Evolutionary conservation across 2,329 filamentous ascomycete genomes (phyloP), one percentile per base, ranked within the genome.

Genomic region (Claviceps quebecensis): DNA sequence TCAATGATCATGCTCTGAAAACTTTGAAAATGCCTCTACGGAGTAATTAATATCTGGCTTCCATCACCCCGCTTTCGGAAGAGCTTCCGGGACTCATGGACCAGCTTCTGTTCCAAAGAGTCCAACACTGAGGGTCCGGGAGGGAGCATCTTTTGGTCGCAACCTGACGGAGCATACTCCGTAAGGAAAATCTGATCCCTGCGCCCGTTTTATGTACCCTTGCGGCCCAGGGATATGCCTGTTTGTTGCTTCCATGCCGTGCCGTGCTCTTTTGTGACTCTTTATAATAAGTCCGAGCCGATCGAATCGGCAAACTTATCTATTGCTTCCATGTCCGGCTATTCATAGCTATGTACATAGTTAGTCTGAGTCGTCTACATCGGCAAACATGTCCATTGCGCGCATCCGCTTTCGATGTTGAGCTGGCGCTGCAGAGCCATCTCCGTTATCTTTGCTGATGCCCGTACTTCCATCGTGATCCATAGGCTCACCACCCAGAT

Each of bases 311-410:
- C 86, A 77, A 93, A 94, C 5, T 14, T 43, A 16, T n/a, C 23
- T 17, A 45, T 45, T 29, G 5, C 23, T n/a, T 45, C 14, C 41
- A 26, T 26, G 23, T 14, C 43, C 16, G 14, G 6, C n/a, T 6
- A 41, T 41, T 7, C 40, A 19, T 14, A n/a, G 40, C 40, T 13
- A 19, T 19, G 19, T 13, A 41, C 3, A 4, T 26, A 29, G 22
- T 40, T 45, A 48, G 41, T 55, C 58, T 13, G 62, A 64, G 14
- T 66, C 76, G 57, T 86, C 86, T 4, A 83, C 86, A 64, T 86
- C 84, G 11, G 84, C 86, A 77, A 93, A 94, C 86, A 93, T 90
- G 62, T 93, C 87, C 58, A 86, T 85, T 4, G 87, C 86, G 58
- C 81, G 81, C 66, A 87, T 84, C 55, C 84, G 76, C 61, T 78